Percentiles rank a stretch among this genome's conserved stretches.
phyloP scores from a whole-genome alignment of 345 rosid species.

The Heritiera littoralis region DNA sequence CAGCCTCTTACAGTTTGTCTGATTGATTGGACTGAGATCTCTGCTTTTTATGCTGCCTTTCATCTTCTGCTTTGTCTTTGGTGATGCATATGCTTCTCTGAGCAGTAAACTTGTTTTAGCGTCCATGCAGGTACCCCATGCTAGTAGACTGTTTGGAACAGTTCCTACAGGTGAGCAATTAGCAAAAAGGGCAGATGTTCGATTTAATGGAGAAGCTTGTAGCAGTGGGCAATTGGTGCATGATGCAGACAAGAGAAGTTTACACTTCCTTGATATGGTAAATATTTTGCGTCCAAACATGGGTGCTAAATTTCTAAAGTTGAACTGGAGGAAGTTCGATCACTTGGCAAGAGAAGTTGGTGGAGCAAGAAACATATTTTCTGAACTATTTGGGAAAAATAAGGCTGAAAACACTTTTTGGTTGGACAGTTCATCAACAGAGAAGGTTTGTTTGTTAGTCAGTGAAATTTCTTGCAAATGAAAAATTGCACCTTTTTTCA shows the following conservation, averaged over 20 bases:
- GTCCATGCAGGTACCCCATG: constrained; percentile 66
- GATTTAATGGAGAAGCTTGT: constrained; percentile 33
- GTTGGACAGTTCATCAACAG: constrained; percentile 94
- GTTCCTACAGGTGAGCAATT: constrained; percentile 40
- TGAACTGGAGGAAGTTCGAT: constrained; percentile 82
- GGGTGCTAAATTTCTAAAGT: constrained; percentile 46
- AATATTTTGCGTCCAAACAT: constrained; percentile 31
- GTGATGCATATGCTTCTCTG: constrained; percentile 34
- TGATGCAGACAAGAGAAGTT: constrained; percentile 34
- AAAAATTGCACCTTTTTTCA: not conserved
- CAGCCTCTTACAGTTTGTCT: not conserved
- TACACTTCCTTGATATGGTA: constrained; percentile 37
- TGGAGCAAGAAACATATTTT: constrained; percentile 74
- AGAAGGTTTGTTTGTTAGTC: constrained; percentile 58
- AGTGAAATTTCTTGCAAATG: constrained; percentile 7
- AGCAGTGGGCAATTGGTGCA: constrained; percentile 26
- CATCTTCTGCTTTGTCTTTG: constrained; percentile 9
- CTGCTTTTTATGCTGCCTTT: constrained; percentile 8
- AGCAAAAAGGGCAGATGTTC: constrained; percentile 31
- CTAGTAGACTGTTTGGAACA: constrained; percentile 44
- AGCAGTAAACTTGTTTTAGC: constrained; percentile 74
- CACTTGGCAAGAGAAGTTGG: constrained; percentile 60
- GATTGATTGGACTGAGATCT: not conserved
- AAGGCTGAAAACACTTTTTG: constrained; percentile 78
- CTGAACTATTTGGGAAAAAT: constrained; percentile 53